Base-by-base conservation (phyloP, 306 rosid species). In the Argentina anserina region DNA sequence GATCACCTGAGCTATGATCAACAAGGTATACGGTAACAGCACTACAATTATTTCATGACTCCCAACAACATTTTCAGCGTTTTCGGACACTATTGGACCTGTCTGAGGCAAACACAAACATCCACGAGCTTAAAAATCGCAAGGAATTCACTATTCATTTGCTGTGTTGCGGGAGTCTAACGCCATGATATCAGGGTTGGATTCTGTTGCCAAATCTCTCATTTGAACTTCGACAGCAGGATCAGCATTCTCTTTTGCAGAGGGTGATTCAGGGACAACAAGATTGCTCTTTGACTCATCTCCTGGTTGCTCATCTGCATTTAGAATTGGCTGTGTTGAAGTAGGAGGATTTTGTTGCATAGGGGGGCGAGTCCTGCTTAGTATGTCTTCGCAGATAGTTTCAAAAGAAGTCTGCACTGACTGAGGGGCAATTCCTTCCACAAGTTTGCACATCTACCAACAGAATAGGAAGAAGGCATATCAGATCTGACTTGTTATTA, bases 391-490 rank as follows among this genome's bases (percentile, higher is more conserved):
- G 50, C 79, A 87, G 39, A 91, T 67, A 72, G 72, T 78, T 76
- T 84, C 96, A 0, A 94, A 76, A 26, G 85, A 71, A 10, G 87
- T 75, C 49, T 69, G 82, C 73, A 55, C 74, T 63, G 75, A 75
- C 70, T 76, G 86, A 23, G 63, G 36, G 63, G 87, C 60, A 39
- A 72, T 82, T 82, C 81, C 91, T 66, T 85, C 90, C 75, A 88
- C 83, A 52, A 75, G 71, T 74, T 79, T 88, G 85, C 97, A 94
- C 90, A 91, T 85, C 99, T 94, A 97, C 78, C 74, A 76, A 61
- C 52, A 75, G 37, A 46, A 75, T 25, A 17, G 29, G 20, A 37
- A 20, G 29, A 64, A 9, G 12, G 33, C 33, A 18, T 26, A 59
- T 29, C n/a, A 9, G 21, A 64, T 21, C 42, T 3, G 20, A 64